Evolutionary conservation across 768 basidiomycete species (phyloP).

Genomic region (Gautieria morchelliformis): DNA sequence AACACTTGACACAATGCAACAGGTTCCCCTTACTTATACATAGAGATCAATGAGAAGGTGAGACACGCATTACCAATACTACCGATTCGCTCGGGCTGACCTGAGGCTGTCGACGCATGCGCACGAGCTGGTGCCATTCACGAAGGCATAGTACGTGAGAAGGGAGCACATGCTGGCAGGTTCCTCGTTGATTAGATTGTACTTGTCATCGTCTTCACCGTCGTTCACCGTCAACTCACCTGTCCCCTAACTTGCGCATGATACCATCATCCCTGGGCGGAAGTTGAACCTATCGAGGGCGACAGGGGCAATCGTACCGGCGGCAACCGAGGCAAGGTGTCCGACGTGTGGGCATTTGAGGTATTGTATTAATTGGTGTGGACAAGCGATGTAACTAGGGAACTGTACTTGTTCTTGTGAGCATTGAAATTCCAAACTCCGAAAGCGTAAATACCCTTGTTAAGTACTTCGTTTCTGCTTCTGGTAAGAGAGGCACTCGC

Average conservation of each 20-base stretch:
- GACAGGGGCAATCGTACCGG: neutral
- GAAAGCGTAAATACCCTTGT: neutral
- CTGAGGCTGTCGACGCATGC: too few relatives aligned
- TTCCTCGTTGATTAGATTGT: too few relatives aligned
- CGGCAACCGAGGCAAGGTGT: neutral
- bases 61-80: too few relatives aligned
- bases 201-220: neutral
- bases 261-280: conserved; percentile 1
- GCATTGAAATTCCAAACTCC: neutral
- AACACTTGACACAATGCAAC: too few relatives aligned
- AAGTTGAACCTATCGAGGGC: neutral
- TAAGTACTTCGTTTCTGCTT: too few relatives aligned
- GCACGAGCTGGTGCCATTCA: too few relatives aligned
- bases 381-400: neutral
- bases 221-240: neutral
- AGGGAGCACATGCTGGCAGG: too few relatives aligned
- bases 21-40: too few relatives aligned
- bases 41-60: too few relatives aligned
- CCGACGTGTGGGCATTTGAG: neutral
- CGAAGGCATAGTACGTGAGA: too few relatives aligned
- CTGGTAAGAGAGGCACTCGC: neutral
- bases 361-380: neutral
- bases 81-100: too few relatives aligned
- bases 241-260: neutral
- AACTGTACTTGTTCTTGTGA: too few relatives aligned